Evolutionary conservation across 139 green algal species (phyloP).

Genomic region (Limnomonas spitsbergensis): DNA sequence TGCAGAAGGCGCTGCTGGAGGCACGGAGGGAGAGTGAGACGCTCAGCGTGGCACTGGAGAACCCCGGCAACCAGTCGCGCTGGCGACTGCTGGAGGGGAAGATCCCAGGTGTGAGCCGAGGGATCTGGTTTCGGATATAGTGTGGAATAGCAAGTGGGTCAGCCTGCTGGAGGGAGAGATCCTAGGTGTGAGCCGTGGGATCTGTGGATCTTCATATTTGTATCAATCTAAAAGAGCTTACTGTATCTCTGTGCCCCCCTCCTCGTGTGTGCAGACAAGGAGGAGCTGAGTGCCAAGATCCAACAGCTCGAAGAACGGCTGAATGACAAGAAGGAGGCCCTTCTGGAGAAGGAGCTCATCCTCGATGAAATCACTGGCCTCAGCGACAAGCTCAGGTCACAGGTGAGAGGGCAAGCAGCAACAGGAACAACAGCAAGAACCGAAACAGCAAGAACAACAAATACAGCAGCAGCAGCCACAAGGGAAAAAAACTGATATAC

Average conservation of each 20-base stretch:
- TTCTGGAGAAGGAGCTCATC: conserved; percentile 82
- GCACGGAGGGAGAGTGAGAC: conserved; percentile 52
- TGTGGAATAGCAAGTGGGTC: too few species aligned
- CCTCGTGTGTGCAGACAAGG: too few species aligned
- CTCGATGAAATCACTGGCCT: conserved; percentile 65
- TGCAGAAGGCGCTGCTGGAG: conserved; percentile 64
- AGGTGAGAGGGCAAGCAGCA: conserved; percentile 31
- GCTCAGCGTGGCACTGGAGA: conserved; percentile 65
- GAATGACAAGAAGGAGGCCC: conserved; percentile 67
- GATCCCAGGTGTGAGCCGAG: conserved; percentile 46
- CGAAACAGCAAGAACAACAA: too few species aligned
- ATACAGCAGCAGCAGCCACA: background rate
- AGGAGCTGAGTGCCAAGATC: conserved; percentile 72
- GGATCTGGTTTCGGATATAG: too few species aligned
- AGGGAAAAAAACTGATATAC: too few species aligned
- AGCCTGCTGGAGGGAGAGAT: too few species aligned
- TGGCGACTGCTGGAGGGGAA: conserved; percentile 71
- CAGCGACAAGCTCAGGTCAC: conserved; percentile 35
- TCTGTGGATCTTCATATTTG: too few species aligned
- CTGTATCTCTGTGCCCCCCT: too few species aligned
- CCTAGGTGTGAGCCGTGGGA: too few species aligned
- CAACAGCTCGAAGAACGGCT: conserved; percentile 62
- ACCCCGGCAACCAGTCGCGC: conserved; percentile 58
- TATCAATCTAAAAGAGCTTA: too few species aligned
- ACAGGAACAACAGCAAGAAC: background rate